Evolutionary conservation across 192 early-diverging fungal genomes (phyloP), one percentile per base, ranked within the genome.

Genomic region (Backusella westeae): DNA sequence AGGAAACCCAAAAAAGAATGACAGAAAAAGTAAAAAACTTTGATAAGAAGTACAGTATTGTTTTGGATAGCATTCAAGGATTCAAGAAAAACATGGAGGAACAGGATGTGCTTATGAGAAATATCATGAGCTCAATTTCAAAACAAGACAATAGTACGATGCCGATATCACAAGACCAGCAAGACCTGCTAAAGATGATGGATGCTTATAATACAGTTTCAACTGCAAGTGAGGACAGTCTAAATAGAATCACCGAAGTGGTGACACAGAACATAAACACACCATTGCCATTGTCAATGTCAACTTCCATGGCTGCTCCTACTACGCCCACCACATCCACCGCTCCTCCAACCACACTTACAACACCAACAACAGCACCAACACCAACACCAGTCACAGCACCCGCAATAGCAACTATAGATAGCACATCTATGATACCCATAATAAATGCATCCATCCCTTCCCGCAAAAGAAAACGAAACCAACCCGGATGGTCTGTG

Each of bases 61-160:
- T 80, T 4, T 63, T 82, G 35, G 78, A 79, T 66, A 84, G 84
- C 67, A 72, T 88, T 26, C 44, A 72, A 26, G 76, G 80, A 19
- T 88, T 85, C 59, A 79, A 85, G 65, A 78, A 80, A 66, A 85
- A 81, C 63, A 83, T 87, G 77, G 69, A 77, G 44, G 77, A 77
- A n/a, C 87, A 89, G 67, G 86, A 89, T 71, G 36, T 79, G 36
- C 42, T 87, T n/a, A 82, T 87, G 46, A 83, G 83, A 8, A 75
- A 75, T 23, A 77, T 89, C 34, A 46, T 89, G 35, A 72, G 69
- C 21, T 75, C 80, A 34, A 66, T 89, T 23, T 80, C 80, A 9
- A 78, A 80, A 53, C 59, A 77, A 38, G 77, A 36, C 7, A 14
- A 35, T n/a, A 23, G 19, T 0, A 3, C 38, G 21, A 39, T 56